Base-by-base conservation (phyloP, 257 asterid genomes). In the Solanum commersonii region DNA sequence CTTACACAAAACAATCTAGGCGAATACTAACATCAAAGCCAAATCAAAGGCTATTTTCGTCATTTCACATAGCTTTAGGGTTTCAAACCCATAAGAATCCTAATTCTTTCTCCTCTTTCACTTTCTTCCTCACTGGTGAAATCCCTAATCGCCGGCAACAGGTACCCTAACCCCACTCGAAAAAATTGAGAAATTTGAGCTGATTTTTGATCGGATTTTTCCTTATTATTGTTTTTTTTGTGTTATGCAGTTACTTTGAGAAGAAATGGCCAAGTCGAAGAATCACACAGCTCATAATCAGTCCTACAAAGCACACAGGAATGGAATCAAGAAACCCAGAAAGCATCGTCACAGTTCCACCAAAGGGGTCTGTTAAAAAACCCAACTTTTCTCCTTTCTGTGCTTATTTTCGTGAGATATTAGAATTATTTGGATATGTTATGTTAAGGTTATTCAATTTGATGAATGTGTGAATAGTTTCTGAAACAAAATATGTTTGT, bases 251-350 rank as follows among this genome's bases (percentile, higher is more conserved):
- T 81, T 7, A 29, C 27, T 87, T 25, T 13, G 72, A 87, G 60
- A 70, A 42, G 88, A 46, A 89, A 96, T 96, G 98, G 98, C 98
- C 83, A 96, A 96, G 87, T 96, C 98, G 70, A 96, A 96, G 98
- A 96, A 96, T 79, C 98, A 96, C 95, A 95, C 98, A 0, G 98
- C 98, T 1, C 98, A 96, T 91, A 96, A 96, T 90, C 98, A 95
- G 93, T 96, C 98, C 11, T 72, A 88, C 93, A 96, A 96, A 92
- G 98, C 98, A 22, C 98, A 96, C 94, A 93, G 77, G 92, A 96
- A 96, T 87, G 98, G 98, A 12, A 96, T 96, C 93, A 96, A 95
- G 96, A 96, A 96, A 91, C 96, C 98, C 67, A 92, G 91, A 65
- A 93, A 91, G 88, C 95, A 95, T 70, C 96, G 96, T 91, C 90